Base-by-base conservation (phyloP, 2,329 filamentous ascomycete genomes). In the Xylariaceae sp. region DNA sequence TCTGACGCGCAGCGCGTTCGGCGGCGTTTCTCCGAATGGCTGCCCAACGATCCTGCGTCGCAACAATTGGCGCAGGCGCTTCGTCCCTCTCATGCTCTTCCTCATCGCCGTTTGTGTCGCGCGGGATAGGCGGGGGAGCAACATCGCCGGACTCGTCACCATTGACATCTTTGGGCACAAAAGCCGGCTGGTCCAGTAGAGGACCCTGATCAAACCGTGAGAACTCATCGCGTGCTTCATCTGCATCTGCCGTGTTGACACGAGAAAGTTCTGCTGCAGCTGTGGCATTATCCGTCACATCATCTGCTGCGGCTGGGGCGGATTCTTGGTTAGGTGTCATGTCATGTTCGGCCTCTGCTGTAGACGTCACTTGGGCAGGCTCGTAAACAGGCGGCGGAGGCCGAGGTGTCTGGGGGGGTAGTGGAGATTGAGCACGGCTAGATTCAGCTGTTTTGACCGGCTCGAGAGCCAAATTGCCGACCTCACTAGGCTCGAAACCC, bases 1-100 rank as follows among this genome's bases (percentile, higher is more conserved):
- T 84, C 41, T 82, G 76, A 57, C 84, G 79, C 6, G 82, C 77
- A 34, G 88, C 88, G 55, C 91, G 82, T 57, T 94, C 87, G 3
- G 91, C 91, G 10, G 94, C 94, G 65, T 96, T 96, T 78, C 92
- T 92, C 61, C 92, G 84, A 62, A 97, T 96, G 71, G 95, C 90
- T 0, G 92, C 92, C 94, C 94, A 99, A 51, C 92, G 85, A 68
- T 96, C 92, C 60, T 87, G 79, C 30, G 75, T 73, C 3, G 76
- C 75, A 7, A 69, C 59, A 0, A 61, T 50, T 19, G 67, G 65
- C 2, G 67, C 64, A 22, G 70, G 66, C 26, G 69, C 59, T 29
- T 67, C 64, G 32, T 65, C 60, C 43, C 68, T 62, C n/a, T 68
- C 61, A 55, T 66, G 62, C 43, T 63, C 59, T 37, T 69, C 61